These are phyloP conservation scores for Amphichorda felina DNA, from an alignment of 2,329 filamentous ascomycete species.

Conservation along the genomic window DNA sequence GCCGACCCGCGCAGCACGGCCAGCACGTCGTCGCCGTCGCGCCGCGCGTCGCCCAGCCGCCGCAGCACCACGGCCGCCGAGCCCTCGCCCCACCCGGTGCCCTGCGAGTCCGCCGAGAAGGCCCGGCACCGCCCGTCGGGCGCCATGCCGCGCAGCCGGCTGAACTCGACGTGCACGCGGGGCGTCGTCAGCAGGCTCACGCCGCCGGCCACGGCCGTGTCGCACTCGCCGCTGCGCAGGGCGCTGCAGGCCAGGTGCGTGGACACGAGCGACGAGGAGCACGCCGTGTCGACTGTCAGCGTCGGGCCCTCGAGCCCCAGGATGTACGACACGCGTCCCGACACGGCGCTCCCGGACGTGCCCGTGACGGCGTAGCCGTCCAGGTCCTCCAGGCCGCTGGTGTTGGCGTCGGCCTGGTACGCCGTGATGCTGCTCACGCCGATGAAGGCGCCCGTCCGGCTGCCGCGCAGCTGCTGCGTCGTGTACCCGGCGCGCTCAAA, in stretches of 20 bases:
- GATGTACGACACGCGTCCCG: constrained; percentile 7
- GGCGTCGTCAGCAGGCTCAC: constrained; percentile 8
- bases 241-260: constrained; percentile 35
- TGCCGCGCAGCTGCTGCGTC: constrained; percentile 27
- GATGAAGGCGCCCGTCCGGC: constrained; percentile 31
- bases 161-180: constrained; percentile 7
- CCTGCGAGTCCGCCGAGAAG: constrained; percentile 21
- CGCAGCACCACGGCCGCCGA: constrained; percentile 24
- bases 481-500: constrained; percentile 35
- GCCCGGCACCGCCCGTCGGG: constrained; percentile 8
- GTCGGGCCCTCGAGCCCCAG: constrained; percentile 36
- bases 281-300: constrained; percentile 37
- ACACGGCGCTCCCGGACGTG: constrained; percentile 5
- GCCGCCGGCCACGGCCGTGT: constrained; percentile 8
- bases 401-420: neutral
- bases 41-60: constrained; percentile 25
- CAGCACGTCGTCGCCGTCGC: constrained; percentile 24
- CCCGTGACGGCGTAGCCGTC: constrained; percentile 7
- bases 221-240: constrained; percentile 11
- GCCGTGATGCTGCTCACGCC: constrained; percentile 20
- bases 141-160: constrained; percentile 6
- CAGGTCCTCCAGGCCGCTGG: too few relatives aligned
- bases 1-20: constrained; percentile 19
- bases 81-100: constrained; percentile 10
- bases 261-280: constrained; percentile 34